A percentile compares a stretch with the other conserved stretches of the same genome.
Conservation (phyloP, 495 filamentous ascomycete species). For the Daldinia concentrica region DNA sequence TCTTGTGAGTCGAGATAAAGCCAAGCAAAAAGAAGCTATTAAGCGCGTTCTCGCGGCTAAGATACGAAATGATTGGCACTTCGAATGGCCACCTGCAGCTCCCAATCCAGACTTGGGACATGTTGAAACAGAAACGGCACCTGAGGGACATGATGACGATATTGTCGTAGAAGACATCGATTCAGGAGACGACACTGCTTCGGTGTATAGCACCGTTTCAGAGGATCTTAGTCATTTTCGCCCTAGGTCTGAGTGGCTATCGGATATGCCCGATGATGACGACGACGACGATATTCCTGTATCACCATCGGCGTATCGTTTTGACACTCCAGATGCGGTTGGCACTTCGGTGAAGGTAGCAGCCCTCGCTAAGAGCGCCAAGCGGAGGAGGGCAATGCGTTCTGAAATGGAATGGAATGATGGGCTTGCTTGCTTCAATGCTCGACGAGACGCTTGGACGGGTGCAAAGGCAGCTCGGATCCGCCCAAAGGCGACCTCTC, state of each 20-base stretch:
- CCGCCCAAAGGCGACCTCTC: conserved; percentile 47
- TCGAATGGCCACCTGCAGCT: conserved; percentile 51
- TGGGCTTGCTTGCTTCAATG: conserved; percentile 78
- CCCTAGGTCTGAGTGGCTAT: conserved; percentile 58
- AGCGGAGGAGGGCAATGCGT: conserved; percentile 68
- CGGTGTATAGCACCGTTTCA: conserved; percentile 57
- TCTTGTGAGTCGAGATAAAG: conserved; percentile 63
- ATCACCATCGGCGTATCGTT: conserved; percentile 63
- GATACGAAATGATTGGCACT: conserved; percentile 68
- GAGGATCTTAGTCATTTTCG: conserved; percentile 54
- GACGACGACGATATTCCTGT: conserved; percentile 31
- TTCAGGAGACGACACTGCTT: conserved; percentile 52
- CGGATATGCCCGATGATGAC: conserved; percentile 57
- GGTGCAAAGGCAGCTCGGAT: conserved; percentile 68
- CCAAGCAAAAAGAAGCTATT: conserved; percentile 63
- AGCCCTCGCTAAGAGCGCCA: conserved; percentile 59
- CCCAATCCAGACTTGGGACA: not conserved
- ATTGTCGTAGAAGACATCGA: conserved; percentile 33
- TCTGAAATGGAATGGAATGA: conserved; percentile 86
- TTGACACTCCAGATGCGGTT: conserved; percentile 70
- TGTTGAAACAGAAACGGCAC: not conserved
- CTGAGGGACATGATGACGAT: conserved; percentile 14
- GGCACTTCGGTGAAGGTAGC: conserved; percentile 54
- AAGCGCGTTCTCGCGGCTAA: conserved; percentile 61
- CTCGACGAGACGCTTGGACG: conserved; percentile 85